These are phyloP conservation scores for Eragrostis tef DNA, from an alignment of 202 grass and related monocot genomes.

Conservation along the genomic window DNA sequence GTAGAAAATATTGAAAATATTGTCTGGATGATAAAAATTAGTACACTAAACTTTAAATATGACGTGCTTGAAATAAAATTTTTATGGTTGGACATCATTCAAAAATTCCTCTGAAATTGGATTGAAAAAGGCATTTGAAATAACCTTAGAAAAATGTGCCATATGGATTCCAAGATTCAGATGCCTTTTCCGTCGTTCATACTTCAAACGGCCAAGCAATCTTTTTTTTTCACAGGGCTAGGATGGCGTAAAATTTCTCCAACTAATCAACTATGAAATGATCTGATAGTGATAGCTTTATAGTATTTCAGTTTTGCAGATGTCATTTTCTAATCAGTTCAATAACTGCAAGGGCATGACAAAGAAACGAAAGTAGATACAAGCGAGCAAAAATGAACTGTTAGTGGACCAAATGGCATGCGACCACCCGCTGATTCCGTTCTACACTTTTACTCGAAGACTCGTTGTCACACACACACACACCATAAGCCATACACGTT, in stretches of 20 bases:
- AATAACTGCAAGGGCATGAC: background rate
- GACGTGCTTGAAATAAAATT: background rate
- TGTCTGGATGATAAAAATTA: background rate
- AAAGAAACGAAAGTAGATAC: background rate
- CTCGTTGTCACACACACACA: background rate
- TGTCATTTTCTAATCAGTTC: background rate
- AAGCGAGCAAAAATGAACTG: background rate
- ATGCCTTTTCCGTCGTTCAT: background rate
- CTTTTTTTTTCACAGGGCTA: background rate
- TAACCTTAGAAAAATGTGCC: background rate
- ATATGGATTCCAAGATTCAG: background rate
- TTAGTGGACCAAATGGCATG: background rate
- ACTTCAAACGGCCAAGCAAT: background rate
- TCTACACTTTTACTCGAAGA: background rate
- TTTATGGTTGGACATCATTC: background rate
- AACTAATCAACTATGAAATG: no score
- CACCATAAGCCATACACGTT: background rate
- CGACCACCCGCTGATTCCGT: conserved; percentile 26
- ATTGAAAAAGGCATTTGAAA: background rate
- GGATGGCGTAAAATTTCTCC: background rate
- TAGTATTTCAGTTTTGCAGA: background rate
- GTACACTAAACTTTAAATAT: background rate
- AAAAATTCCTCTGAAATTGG: background rate
- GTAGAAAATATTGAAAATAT: background rate
- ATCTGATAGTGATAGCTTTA: background rate